phyloP scores from a whole-genome alignment of 2,329 filamentous ascomycete species.

The Cladosporium sp. region DNA sequence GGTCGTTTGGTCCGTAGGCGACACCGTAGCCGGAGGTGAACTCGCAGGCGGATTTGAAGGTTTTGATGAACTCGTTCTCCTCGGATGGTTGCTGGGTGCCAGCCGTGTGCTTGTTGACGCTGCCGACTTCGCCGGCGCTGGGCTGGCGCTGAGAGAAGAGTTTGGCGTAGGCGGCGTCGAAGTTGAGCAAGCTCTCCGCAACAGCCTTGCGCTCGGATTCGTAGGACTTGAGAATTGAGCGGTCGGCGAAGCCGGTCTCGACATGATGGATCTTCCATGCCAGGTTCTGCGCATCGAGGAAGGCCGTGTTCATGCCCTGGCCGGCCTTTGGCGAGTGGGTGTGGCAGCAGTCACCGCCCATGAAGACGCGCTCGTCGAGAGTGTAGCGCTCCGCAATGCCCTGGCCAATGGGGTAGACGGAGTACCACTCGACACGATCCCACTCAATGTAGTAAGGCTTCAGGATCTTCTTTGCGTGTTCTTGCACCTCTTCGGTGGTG shows the following conservation, averaged over 20 bases:
- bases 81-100: constrained; percentile 34
- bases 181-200: constrained; percentile 76
- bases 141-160: constrained; percentile 78
- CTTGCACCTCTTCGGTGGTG: constrained; percentile 55
- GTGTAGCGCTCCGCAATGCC: constrained; percentile 62
- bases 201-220: constrained; percentile 80
- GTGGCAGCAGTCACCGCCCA: constrained; percentile 62
- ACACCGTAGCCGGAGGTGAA: constrained; percentile 93
- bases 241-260: constrained; percentile 72
- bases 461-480: constrained; percentile 53
- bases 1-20: constrained; percentile 71
- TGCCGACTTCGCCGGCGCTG: constrained; percentile 65
- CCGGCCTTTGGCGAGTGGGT: constrained; percentile 61
- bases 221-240: constrained; percentile 74
- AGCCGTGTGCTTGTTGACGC: constrained; percentile 53
- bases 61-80: constrained; percentile 79
- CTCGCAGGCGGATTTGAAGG: constrained; percentile 85
- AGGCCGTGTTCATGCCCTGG: constrained; percentile 60
- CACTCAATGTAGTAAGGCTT: constrained; percentile 57
- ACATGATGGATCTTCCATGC: constrained; percentile 96
- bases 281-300: constrained; percentile 69
- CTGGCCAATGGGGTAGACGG: constrained; percentile 61
- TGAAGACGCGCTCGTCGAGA: constrained; percentile 60
- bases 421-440: constrained; percentile 63
- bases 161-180: constrained; percentile 85